These are phyloP conservation scores for Gossypium davidsonii DNA, from an alignment of 441 rosid species.

Conservation along the genomic window DNA sequence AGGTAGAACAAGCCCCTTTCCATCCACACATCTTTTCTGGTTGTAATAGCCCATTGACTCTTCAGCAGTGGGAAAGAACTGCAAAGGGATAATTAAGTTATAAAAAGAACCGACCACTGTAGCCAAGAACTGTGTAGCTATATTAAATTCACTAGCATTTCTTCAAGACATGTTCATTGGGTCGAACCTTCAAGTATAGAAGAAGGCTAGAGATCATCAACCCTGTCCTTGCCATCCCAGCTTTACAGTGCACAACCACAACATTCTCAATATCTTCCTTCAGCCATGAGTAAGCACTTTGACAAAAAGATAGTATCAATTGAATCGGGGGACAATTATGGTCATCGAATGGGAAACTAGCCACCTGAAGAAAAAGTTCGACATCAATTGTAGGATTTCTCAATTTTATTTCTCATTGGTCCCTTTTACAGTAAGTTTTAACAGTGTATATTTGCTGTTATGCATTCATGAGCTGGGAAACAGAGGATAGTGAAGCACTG, in stretches of 20 bases:
- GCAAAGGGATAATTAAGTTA: conserved; percentile 15
- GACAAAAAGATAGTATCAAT: conserved; percentile 74
- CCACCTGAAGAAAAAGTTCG: conserved; percentile 51
- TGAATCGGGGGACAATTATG: conserved; percentile 97
- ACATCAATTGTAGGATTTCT: not conserved
- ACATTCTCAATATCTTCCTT: conserved; percentile 98
- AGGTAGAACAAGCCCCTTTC: conserved; percentile 91
- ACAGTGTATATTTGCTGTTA: not conserved
- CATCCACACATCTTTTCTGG: conserved; percentile 94
- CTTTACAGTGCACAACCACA: conserved; percentile 97
- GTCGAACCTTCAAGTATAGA: conserved; percentile 65
- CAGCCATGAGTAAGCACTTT: conserved; percentile 93
- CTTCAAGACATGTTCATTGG: not conserved
- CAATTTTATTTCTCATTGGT: not conserved
- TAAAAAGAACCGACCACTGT: conserved; percentile 11
- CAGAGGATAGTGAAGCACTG: not conserved
- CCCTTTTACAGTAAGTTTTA: not conserved
- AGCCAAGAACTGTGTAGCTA: not conserved
- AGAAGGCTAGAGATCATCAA: conserved; percentile 97
- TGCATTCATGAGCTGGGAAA: not conserved
- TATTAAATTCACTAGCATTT: not conserved
- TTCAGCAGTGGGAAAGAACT: conserved; percentile 99
- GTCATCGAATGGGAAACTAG: conserved; percentile 95
- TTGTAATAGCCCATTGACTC: conserved; percentile 93
- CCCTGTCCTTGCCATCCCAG: conserved; percentile 99